Base-by-base conservation (phyloP, 2,329 filamentous ascomycete species). In the Trichoderma sp. region DNA sequence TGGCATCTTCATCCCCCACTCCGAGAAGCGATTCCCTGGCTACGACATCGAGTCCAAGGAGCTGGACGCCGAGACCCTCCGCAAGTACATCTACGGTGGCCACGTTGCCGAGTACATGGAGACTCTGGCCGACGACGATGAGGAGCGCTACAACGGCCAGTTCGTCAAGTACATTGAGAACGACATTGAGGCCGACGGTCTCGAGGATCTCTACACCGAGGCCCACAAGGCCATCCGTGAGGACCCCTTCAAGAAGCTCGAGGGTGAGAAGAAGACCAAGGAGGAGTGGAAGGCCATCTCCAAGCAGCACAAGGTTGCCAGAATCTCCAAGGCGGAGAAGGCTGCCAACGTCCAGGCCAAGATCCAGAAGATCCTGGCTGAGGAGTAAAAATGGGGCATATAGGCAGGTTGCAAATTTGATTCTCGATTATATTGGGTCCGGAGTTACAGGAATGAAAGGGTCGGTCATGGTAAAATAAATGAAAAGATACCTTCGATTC, bases 21-120 rank as follows among this genome's bases (percentile, higher is more conserved):
- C 93, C 78, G 94, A 98, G 90, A 97, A 96, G 90, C 95, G 96
- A 79, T 99, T 99, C 93, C 96, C 96, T 79, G 96, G 96, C 79
- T 99, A 87, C 90, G 96, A 99, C 83, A 92, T 97, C 37, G 96
- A 99, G 88, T 85, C 86, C 83, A 94, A 99, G 91, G 95, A 98
- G 89, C 93, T 99, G 79, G 96, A 99, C 79, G 89, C 94, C 79
- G 96, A 99, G 84, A 91, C 89, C 76, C 93, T 99, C 81, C 94
- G 95, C 89, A 97, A 94, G 88, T 99, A 99, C 91, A 99, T 99
- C 89, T 95, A 93, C 84, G 96, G 89, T 81, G 95, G 96, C 72
- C 96, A 99, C 90, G 93, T 99, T 74, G 94, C 95, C 77, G 96
- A 99, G 90, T 99, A 99, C 91, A 99, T 99, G 96, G 96, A 99